These are phyloP conservation scores for Omphalotus guepiniiformis DNA, from an alignment of 768 basidiomycete genomes.

Conservation along the genomic window DNA sequence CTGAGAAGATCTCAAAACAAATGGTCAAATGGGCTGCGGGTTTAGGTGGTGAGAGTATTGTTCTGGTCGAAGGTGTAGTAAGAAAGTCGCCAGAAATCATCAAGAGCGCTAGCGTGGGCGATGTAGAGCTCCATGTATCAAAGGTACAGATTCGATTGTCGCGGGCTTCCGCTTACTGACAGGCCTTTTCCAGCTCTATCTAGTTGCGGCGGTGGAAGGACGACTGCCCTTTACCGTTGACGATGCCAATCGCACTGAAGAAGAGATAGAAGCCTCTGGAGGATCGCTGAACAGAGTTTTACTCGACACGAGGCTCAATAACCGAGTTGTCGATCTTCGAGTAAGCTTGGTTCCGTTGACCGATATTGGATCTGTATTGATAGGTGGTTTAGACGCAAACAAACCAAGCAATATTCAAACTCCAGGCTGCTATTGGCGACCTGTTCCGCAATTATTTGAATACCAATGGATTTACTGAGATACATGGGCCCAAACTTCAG, in stretches of 20 bases:
- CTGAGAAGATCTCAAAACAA: conserved; percentile 85
- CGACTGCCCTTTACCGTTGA: conserved; percentile 89
- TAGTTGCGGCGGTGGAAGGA: conserved; percentile 74
- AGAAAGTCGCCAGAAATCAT: conserved; percentile 78
- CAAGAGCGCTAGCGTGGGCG: conserved; percentile 84
- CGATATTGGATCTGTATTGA: not conserved
- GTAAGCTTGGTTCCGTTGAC: conserved; percentile 38
- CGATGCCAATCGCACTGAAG: conserved; percentile 84
- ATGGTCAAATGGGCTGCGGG: conserved; percentile 92
- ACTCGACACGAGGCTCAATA: conserved; percentile 91
- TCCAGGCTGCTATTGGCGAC: conserved; percentile 86
- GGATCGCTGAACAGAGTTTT: conserved; percentile 76
- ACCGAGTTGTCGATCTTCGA: conserved; percentile 89
- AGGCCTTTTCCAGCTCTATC: conserved; percentile 71
- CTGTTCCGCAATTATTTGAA: conserved; percentile 84
- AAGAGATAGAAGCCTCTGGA: conserved; percentile 52
- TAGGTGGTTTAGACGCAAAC: conserved; percentile 65
- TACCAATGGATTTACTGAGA: conserved; percentile 79
- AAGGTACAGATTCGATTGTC: conserved; percentile 47
- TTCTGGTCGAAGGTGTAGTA: conserved; percentile 83
- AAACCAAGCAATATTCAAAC: conserved; percentile 92
- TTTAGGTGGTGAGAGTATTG: conserved; percentile 82
- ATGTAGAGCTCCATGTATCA: conserved; percentile 81
- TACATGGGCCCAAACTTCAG: conserved; percentile 96
- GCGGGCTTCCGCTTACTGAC: not conserved